Base-by-base conservation (phyloP, 768 basidiomycete genomes). In the Podaxis mareebaensis region DNA sequence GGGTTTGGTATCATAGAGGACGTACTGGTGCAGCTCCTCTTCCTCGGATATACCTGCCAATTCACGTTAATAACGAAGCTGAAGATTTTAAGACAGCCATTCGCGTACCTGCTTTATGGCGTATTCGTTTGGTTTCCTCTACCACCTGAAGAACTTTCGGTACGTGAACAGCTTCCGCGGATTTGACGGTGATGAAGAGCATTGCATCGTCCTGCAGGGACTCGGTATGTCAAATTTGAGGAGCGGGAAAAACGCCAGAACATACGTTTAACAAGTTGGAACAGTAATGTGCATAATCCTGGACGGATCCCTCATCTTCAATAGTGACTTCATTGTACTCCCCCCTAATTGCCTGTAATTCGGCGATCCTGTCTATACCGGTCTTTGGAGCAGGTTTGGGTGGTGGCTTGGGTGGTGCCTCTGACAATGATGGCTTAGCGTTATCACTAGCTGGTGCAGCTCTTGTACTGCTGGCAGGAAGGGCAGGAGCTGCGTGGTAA, bases 81-180 rank as follows among this genome's bases (percentile, higher is more conserved):
- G 20, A 62, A 26, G 38, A 39, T 26, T 30, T 53, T 20, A 28
- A 28, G 22, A 5, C 40, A 17, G 3, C 20, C 11, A 44, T 12
- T 8, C 24, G 67, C 80, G 30, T 61, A 88, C 91, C 90, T 52
- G 87, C 83, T 79, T 91, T 93, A 68, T 93, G 78, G 44, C 89
- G 81, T 58, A 88, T 78, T n/a, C 92, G 84, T 70, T 91, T 94
- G 0, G 85, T 86, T 70, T 92, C 85, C 68, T 93, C 90, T 0
- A 92, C 92, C 3, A 93, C 87, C 60, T 87, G 86, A 38, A 94
- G 78, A 0, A 93, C 92, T 68, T 91, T 93, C 3, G 90, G 83
- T 3, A 93, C 93, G 53, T 90, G 79, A 2, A 80, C 77, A 1
- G 85, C 74, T 17, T 84, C 82, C 30, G 83, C 81, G 6, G 91